A percentile compares a stretch with the other conserved stretches of the same genome.
These are phyloP conservation scores for Escovopsis weberi DNA, from an alignment of 2,329 filamentous ascomycete species.

Conservation along the genomic window DNA sequence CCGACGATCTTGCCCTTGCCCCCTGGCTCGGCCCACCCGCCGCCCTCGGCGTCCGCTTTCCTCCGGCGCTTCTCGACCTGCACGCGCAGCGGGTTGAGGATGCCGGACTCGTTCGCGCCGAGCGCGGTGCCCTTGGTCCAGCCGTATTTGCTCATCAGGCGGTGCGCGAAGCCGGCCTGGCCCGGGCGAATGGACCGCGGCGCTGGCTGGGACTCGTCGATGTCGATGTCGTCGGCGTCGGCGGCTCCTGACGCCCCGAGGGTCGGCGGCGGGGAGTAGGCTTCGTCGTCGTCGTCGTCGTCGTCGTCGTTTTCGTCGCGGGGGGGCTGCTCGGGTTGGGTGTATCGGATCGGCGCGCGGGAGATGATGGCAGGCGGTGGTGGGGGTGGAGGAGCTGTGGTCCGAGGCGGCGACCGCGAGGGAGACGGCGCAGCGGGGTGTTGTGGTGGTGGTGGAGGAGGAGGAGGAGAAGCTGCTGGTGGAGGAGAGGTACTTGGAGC, in stretches of 20 bases:
- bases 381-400: slow-evolving; percentile 9
- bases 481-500: slow-evolving; percentile 19
- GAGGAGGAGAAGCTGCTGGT: slow-evolving; percentile 13
- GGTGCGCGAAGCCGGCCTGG: slow-evolving; percentile 71
- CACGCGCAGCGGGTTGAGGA: slow-evolving; percentile 68
- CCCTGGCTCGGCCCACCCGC: slow-evolving; percentile 57
- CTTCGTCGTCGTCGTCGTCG: slow-evolving; percentile 20
- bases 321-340: slow-evolving; percentile 13
- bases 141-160: slow-evolving; percentile 85
- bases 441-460: slow-evolving; percentile 10
- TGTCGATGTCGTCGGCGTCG: slow-evolving; percentile 19
- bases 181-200: slow-evolving; percentile 54
- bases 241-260: slow-evolving; percentile 19
- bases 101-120: slow-evolving; percentile 68
- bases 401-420: background rate
- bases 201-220: slow-evolving; percentile 19
- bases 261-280: slow-evolving; percentile 31
- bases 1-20: slow-evolving; percentile 70
- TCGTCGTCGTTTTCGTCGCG: too few species aligned
- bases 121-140: slow-evolving; percentile 83
- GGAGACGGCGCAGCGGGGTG: background rate
- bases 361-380: slow-evolving; percentile 47
- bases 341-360: slow-evolving; percentile 64
- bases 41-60: slow-evolving; percentile 62
- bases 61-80: slow-evolving; percentile 79